Conservation (phyloP, 2,329 filamentous ascomycete genomes). For the Passalora sequoiae region DNA sequence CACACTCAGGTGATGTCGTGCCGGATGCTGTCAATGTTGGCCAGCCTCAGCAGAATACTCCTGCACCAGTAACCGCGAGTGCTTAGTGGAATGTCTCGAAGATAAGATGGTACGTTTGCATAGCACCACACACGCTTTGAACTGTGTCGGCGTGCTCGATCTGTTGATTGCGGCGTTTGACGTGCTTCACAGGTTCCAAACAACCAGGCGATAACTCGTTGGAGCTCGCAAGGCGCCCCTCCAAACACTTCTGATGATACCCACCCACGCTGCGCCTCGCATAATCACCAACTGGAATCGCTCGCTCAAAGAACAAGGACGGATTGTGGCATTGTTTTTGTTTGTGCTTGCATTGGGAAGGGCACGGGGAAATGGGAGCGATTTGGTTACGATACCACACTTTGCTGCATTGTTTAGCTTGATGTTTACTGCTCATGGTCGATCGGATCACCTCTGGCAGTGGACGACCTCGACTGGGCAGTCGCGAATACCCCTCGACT, state of each 20-base stretch:
- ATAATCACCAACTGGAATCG: conserved; percentile 22
- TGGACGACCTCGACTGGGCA: too few relatives aligned
- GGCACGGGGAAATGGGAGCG: not conserved
- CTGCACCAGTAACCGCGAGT: conserved; percentile 29
- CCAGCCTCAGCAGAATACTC: conserved; percentile 27
- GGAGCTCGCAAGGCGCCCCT: too few relatives aligned
- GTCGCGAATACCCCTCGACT: conserved; percentile 11
- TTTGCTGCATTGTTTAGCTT: conserved; percentile 13
- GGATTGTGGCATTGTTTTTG: conserved; percentile 9
- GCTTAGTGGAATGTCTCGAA: too few relatives aligned
- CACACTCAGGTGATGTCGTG: conserved; percentile 25
- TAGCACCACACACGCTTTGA: too few relatives aligned
- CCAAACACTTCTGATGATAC: conserved; percentile 1
- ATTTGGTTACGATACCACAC: conserved; percentile 17
- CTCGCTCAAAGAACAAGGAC: conserved; percentile 12
- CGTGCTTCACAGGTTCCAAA: too few relatives aligned
- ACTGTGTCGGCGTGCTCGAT: too few relatives aligned
- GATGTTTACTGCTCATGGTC: conserved; percentile 7
- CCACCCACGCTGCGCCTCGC: not conserved
- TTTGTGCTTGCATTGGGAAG: conserved; percentile 4
- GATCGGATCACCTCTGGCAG: too few relatives aligned
- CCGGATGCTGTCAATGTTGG: conserved; percentile 29
- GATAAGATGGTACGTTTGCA: too few relatives aligned
- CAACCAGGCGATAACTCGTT: too few relatives aligned
- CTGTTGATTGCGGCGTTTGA: too few relatives aligned